Percentiles rank a stretch among this genome's conserved stretches.
phyloP scores from a whole-genome alignment of 805 yeast species.

The Torulaspora indica region DNA sequence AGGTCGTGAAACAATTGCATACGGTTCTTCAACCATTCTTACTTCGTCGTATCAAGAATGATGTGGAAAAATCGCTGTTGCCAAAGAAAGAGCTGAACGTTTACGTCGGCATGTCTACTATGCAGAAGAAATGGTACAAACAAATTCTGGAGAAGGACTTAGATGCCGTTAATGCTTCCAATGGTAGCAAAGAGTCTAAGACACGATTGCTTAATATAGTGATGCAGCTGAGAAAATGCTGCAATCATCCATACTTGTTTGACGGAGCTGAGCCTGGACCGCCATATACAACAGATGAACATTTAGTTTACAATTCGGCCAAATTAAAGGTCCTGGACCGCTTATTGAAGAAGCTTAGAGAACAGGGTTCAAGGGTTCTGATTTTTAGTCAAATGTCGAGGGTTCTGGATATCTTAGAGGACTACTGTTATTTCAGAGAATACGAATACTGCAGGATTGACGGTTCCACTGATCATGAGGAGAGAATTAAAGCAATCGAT shows the following conservation, averaged over 20 bases:
- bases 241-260: constrained; percentile 78
- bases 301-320: constrained; percentile 65
- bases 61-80: constrained; percentile 71
- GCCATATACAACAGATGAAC: constrained; percentile 81
- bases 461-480: constrained; percentile 77
- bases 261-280: constrained; percentile 92
- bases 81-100: constrained; percentile 73
- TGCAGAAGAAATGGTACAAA: constrained; percentile 77
- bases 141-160: constrained; percentile 72
- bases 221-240: constrained; percentile 80
- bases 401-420: constrained; percentile 74
- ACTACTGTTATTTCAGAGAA: constrained; percentile 65
- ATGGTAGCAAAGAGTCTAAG: constrained; percentile 68
- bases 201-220: constrained; percentile 73
- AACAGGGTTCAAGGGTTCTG: constrained; percentile 71
- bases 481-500: constrained; percentile 70
- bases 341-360: constrained; percentile 53
- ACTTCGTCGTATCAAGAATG: constrained; percentile 69
- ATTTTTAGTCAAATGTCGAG: constrained; percentile 83
- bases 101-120: constrained; percentile 69
- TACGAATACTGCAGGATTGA: constrained; percentile 75
- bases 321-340: constrained; percentile 69
- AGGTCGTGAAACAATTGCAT: constrained; percentile 63
- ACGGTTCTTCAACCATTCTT: constrained; percentile 72
- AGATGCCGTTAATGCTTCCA: constrained; percentile 81